Percentiles rank a stretch among this genome's conserved stretches.
Conservation (phyloP, 768 basidiomycete genomes). For the Suillus subalutaceus region DNA sequence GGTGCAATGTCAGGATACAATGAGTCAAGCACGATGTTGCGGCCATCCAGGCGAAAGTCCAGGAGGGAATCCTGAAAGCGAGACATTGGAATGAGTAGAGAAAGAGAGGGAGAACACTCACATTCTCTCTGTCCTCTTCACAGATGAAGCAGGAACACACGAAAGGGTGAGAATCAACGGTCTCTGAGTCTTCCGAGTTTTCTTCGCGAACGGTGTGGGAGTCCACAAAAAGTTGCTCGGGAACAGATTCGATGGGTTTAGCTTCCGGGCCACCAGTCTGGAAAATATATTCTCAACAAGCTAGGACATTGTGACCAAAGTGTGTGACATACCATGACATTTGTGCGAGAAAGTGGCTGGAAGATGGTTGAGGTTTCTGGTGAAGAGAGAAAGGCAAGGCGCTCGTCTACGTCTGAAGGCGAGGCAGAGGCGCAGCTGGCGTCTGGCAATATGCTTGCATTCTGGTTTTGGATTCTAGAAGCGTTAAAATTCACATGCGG, state of each 20-base stretch:
- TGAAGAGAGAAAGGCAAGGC: not conserved
- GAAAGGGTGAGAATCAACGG: conserved; percentile 1
- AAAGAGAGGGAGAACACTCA: conserved; percentile 6
- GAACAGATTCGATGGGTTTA: not conserved
- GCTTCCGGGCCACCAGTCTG: not conserved
- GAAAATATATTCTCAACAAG: not conserved
- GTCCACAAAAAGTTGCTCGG: not conserved
- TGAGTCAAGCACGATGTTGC: conserved; percentile 51
- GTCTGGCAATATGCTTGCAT: not conserved
- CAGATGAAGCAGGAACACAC: not conserved
- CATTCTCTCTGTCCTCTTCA: conserved; percentile 13
- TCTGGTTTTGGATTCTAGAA: not conserved
- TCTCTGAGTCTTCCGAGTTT: conserved; percentile 7
- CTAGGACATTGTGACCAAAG: not conserved
- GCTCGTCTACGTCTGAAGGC: not conserved
- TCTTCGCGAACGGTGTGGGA: conserved; percentile 1
- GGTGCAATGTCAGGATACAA: conserved; percentile 41
- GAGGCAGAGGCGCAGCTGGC: conserved; percentile 12
- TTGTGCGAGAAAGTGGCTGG: conserved; percentile 3
- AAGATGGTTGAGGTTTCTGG: conserved; percentile 5
- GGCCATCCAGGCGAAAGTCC: conserved; percentile 17
- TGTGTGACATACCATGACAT: conserved; percentile 12
- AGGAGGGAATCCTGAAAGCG: conserved; percentile 21
- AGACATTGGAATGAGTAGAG: not conserved
- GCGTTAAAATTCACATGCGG: conserved; percentile 1